Conservation (phyloP, 2,329 filamentous ascomycete species). For the Fusarium subtropicale region DNA sequence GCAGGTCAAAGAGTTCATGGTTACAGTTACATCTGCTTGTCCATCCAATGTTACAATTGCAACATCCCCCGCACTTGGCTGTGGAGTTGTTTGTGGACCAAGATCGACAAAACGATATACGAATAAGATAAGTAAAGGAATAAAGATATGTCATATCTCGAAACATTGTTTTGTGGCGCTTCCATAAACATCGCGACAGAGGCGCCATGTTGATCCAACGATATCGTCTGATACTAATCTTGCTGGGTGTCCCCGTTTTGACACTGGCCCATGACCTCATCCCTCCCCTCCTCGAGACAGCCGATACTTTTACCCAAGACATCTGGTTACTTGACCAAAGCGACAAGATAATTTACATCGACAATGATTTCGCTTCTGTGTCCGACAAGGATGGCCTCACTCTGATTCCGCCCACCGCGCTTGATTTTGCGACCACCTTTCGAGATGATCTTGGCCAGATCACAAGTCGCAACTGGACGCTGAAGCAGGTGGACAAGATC, state of each 20-base stretch:
- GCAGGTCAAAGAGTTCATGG: background rate
- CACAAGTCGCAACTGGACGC: slow-evolving; percentile 14
- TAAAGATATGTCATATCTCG: background rate
- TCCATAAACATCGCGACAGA: background rate
- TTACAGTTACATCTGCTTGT: background rate
- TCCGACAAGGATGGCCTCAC: background rate
- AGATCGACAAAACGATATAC: slow-evolving; percentile 2
- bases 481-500: background rate
- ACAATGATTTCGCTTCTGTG: background rate
- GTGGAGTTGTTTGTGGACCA: slow-evolving; percentile 1
- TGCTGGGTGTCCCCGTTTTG: background rate
- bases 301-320: background rate
- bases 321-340: background rate
- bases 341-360: slow-evolving; percentile 13
- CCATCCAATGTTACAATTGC: background rate
- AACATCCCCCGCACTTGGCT: slow-evolving; percentile 1
- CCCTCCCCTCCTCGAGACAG: slow-evolving; percentile 2
- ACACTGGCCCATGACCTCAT: slow-evolving; percentile 13
- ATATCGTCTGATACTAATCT: background rate
- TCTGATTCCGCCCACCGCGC: slow-evolving; percentile 16
- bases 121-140: background rate
- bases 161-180: background rate
- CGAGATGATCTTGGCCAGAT: slow-evolving; percentile 10
- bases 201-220: background rate
- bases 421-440: slow-evolving; percentile 15